phyloP scores from a whole-genome alignment of 2,329 filamentous ascomycete genomes.

The Xylogone sp. region DNA sequence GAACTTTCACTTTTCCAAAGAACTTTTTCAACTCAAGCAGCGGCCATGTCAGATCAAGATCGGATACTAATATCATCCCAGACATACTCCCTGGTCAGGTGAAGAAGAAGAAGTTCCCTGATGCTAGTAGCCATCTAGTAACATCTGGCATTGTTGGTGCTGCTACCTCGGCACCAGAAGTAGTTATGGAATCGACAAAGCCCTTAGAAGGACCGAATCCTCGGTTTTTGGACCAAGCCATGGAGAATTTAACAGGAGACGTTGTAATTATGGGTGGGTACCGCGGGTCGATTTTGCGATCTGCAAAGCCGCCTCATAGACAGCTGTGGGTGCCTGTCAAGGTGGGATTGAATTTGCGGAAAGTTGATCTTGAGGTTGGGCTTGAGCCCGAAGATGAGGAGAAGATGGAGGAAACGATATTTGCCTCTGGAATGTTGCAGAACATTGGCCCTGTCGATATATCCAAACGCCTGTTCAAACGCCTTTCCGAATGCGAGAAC shows the following conservation, averaged over 20 bases:
- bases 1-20: constrained; percentile 35
- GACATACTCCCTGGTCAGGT: constrained; percentile 20
- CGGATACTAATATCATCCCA: constrained; percentile 22
- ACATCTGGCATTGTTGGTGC: constrained; percentile 14
- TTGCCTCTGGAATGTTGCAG: constrained; percentile 83
- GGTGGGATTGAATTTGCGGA: constrained; percentile 84
- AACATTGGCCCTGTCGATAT: constrained; percentile 92
- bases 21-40: constrained; percentile 23
- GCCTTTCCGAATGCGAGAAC: constrained; percentile 71
- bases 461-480: constrained; percentile 75
- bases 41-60: constrained; percentile 18
- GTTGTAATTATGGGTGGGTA: constrained; percentile 88
- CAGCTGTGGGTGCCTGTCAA: constrained; percentile 94
- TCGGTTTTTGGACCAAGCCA: constrained; percentile 41
- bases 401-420: constrained; percentile 76
- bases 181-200: constrained; percentile 8
- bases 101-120: constrained; percentile 15
- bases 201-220: constrained; percentile 39
- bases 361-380: constrained; percentile 86
- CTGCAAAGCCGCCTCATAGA: constrained; percentile 75
- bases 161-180: constrained; percentile 12
- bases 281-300: constrained; percentile 82
- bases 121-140: constrained; percentile 11
- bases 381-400: constrained; percentile 79
- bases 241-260: constrained; percentile 75